Evolutionary conservation across 768 basidiomycete species (phyloP), one percentile per base, ranked within the genome.

Genomic region (Hypsizygus marmoreus): DNA sequence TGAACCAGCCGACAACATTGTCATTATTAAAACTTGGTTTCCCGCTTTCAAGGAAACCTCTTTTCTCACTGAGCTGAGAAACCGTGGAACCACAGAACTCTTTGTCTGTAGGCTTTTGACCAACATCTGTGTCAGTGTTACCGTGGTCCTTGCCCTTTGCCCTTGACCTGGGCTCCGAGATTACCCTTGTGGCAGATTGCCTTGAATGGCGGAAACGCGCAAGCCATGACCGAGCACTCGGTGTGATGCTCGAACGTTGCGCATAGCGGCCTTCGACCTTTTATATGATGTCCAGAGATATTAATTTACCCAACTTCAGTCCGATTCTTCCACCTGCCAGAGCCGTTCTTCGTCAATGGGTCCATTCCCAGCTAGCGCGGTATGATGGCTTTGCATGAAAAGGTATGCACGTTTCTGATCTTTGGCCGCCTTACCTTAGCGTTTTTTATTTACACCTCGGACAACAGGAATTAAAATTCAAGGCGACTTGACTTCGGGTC

Each of bases 301-400:
- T 19, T 47, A 44, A 25, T 16, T 41, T 49, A 25, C 39, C 24
- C 36, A 33, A 48, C 50, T 50, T n/a, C 20, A 45, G 35, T 33
- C 34, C 37, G 22, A 33, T 23, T 17, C 36, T 29, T 36, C 31
- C 16, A 28, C 7, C 25, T 50, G 12, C 58, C 64, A 12, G 48
- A 44, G 22, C 30, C 62, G 13, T 60, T 57, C 57, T 62, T 59
- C 31, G 61, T 63, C 19, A 65, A 65, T 26, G 59, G 59, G 17
- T 56, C 57, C 6, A 62, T 65, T 17, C 54, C 62, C 8, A 62
- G 58, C 40, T 65, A 62, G 59, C 54, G 58, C 11, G 63, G 62
- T 11, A 52, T 57, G 50, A 62, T 66, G 54, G 58, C 57, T 1
- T 33, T 63, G 40, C 51, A 62, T 42, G 62, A 61, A 48, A 63